Evolutionary conservation across 495 filamentous ascomycete genomes (phyloP).

Genomic region (Achaetomiella virescens): DNA sequence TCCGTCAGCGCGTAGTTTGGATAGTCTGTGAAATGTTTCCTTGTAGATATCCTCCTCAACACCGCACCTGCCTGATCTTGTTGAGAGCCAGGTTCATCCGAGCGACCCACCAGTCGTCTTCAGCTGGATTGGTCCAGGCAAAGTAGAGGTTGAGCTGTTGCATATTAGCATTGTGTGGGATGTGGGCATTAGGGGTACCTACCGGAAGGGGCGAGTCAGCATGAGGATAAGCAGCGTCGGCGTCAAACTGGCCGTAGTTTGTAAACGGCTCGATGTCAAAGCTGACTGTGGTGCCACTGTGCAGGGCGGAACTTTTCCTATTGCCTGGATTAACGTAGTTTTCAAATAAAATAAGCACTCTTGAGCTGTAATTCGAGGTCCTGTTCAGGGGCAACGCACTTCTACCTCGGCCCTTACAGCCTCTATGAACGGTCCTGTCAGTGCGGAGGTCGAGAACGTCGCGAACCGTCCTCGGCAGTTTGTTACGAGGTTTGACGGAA

Average conservation of each 20-base stretch:
- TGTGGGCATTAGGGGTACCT: neutral
- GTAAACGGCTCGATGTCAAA: conserved; percentile 27
- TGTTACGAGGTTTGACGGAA: conserved; percentile 14
- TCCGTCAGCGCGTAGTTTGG: conserved; percentile 22
- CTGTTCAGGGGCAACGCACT: neutral
- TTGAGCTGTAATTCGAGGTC: too few species aligned
- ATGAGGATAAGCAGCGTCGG: conserved; percentile 23
- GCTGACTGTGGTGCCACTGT: conserved; percentile 12
- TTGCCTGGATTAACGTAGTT: neutral
- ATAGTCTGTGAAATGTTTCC: conserved; percentile 10
- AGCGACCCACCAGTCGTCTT: conserved; percentile 22
- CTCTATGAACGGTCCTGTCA: conserved; percentile 11
- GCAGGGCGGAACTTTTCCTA: conserved; percentile 1
- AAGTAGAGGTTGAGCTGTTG: conserved; percentile 23
- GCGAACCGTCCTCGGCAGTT: conserved; percentile 22
- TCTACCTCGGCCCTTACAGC: conserved; percentile 17
- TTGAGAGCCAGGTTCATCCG: conserved; percentile 12
- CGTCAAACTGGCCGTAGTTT: conserved; percentile 19
- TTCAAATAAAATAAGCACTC: neutral
- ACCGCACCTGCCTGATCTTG: conserved; percentile 16
- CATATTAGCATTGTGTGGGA: neutral
- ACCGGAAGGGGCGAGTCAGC: conserved; percentile 23
- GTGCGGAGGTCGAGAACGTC: conserved; percentile 20
- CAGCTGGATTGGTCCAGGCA: conserved; percentile 12
- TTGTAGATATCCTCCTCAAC: conserved; percentile 22